Evolutionary conservation across 139 green algal genomes (phyloP).

Genomic region (Coelastrella sp.): DNA sequence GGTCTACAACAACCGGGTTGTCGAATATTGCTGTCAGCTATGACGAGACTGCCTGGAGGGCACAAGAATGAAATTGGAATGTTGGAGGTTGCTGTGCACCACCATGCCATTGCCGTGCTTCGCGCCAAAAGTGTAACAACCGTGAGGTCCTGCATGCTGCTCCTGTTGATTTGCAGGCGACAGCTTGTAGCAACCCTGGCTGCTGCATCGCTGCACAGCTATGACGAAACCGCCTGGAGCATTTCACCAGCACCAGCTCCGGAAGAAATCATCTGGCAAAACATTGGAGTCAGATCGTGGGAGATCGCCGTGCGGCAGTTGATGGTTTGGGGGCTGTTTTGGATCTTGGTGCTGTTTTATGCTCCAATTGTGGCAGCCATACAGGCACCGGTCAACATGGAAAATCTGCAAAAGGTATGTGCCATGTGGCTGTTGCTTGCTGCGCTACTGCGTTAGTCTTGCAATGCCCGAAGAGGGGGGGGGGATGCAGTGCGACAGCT

Average conservation of each 20-base stretch:
- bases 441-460: too few relatives aligned
- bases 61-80: too few relatives aligned
- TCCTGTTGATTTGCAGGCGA: slow-evolving; percentile 6
- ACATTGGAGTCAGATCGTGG: slow-evolving; percentile 57
- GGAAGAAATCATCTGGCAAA: slow-evolving; percentile 66
- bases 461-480: too few relatives aligned
- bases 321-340: slow-evolving; percentile 20
- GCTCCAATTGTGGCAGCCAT: slow-evolving; percentile 53
- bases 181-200: slow-evolving; percentile 63
- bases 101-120: not conserved
- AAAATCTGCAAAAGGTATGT: slow-evolving; percentile 41
- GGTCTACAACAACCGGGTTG: not conserved
- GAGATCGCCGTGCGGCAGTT: slow-evolving; percentile 41
- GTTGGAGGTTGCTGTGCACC: not conserved
- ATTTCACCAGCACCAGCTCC: slow-evolving; percentile 35
- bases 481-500: not conserved
- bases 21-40: too few relatives aligned
- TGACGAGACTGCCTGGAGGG: too few relatives aligned
- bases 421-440: too few relatives aligned
- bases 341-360: slow-evolving; percentile 59
- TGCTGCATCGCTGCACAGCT: slow-evolving; percentile 64
- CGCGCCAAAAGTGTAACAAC: not conserved
- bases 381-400: slow-evolving; percentile 41
- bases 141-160: not conserved
- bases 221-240: slow-evolving; percentile 64